Conservation (phyloP, 2,329 filamentous ascomycete genomes). For the Dendrostoma leiphaemia region DNA sequence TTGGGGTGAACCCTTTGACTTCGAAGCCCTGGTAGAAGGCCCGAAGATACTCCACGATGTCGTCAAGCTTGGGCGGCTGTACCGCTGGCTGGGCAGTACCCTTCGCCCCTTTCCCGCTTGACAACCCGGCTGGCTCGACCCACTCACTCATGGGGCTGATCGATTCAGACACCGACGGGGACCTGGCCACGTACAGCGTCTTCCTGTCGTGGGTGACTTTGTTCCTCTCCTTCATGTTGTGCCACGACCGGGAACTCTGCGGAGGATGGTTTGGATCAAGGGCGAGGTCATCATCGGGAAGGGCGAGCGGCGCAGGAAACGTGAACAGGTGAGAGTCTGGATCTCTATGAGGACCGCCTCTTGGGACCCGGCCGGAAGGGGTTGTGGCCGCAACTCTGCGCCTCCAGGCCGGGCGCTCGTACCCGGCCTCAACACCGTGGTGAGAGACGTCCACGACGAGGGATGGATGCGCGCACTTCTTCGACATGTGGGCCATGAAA, state of each 20-base stretch:
- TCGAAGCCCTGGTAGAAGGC: slow-evolving; percentile 54
- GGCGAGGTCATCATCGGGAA: slow-evolving; percentile 59
- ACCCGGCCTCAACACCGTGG: slow-evolving; percentile 29
- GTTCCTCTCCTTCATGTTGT: slow-evolving; percentile 44
- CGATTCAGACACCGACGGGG: slow-evolving; percentile 38
- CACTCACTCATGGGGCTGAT: slow-evolving; percentile 42
- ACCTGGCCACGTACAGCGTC: slow-evolving; percentile 52
- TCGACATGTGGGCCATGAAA: slow-evolving; percentile 1
- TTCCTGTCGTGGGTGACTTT: slow-evolving; percentile 41
- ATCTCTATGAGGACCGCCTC: slow-evolving; percentile 8
- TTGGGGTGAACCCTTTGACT: slow-evolving; percentile 40
- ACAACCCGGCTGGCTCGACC: slow-evolving; percentile 37
- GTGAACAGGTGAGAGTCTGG: slow-evolving; percentile 25
- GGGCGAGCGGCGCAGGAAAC: slow-evolving; percentile 58
- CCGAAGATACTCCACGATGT: slow-evolving; percentile 35
- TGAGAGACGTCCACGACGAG: slow-evolving; percentile 30
- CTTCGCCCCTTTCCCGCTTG: slow-evolving; percentile 35
- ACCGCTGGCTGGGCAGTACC: slow-evolving; percentile 38
- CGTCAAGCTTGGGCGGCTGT: slow-evolving; percentile 25
- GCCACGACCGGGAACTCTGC: slow-evolving; percentile 54
- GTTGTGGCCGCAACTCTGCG: slow-evolving; percentile 28
- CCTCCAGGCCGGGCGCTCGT: slow-evolving; percentile 26
- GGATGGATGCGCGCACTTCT: neutral
- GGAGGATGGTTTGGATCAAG: slow-evolving; percentile 48
- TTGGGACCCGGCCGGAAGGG: slow-evolving; percentile 26